A percentile compares a stretch with the other conserved stretches of the same genome.
phyloP scores from a whole-genome alignment of 202 grass and related monocot genomes.

The Tripidium arundinaceum region DNA sequence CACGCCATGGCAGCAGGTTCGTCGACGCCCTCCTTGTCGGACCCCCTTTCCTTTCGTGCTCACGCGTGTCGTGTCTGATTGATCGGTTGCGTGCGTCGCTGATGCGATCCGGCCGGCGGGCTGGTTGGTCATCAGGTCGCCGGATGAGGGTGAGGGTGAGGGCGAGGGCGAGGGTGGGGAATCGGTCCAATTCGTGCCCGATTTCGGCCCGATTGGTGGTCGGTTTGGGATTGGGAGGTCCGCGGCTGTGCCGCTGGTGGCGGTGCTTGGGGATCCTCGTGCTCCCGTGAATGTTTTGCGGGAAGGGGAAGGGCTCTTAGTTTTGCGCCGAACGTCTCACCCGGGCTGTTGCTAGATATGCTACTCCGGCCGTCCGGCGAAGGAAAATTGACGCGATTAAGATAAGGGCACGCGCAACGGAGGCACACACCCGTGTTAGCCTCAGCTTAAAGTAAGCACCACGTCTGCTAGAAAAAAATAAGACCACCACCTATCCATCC shows the following conservation, averaged over 20 bases:
- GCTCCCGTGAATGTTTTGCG: neutral
- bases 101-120: neutral
- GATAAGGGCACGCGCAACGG: too few species aligned
- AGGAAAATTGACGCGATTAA: neutral
- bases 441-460: too few species aligned
- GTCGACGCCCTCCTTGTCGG: neutral
- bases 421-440: too few species aligned
- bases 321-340: neutral
- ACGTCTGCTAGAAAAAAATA: too few species aligned
- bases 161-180: neutral
- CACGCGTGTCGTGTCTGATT: neutral
- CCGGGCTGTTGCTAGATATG: neutral
- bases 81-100: neutral
- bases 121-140: neutral
- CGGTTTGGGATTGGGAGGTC: neutral
- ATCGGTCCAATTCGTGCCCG: neutral
- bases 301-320: too few species aligned
- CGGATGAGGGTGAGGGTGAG: neutral
- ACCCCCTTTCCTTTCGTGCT: neutral
- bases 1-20: conserved; percentile 46
- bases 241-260: neutral
- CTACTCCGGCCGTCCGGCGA: neutral
- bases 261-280: neutral
- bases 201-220: neutral
- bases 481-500: too few species aligned